phyloP scores from a whole-genome alignment of 2,329 filamentous ascomycete genomes.

The Coleophoma cylindrospora region DNA sequence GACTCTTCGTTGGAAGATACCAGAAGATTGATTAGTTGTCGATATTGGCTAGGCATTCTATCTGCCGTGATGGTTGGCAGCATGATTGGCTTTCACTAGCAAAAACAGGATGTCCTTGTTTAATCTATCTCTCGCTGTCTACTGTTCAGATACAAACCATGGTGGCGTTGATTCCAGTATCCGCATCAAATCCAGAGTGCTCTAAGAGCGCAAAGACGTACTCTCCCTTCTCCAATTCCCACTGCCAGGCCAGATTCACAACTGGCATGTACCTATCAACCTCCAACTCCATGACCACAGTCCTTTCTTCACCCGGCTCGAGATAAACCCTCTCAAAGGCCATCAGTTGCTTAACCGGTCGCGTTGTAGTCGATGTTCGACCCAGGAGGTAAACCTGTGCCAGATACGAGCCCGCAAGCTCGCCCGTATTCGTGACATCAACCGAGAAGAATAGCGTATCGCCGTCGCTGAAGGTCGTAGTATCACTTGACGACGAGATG shows the following conservation, averaged over 20 bases:
- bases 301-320: slow-evolving; percentile 24
- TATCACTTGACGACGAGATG: slow-evolving; percentile 1
- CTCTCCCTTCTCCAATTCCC: slow-evolving; percentile 36
- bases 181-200: slow-evolving; percentile 31
- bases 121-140: no score
- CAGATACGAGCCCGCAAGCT: slow-evolving; percentile 55
- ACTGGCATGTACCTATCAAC: slow-evolving; percentile 36
- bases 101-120: no score
- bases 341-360: slow-evolving; percentile 37
- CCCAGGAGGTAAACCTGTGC: slow-evolving; percentile 45
- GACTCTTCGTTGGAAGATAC: no score
- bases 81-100: no score
- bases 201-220: slow-evolving; percentile 37
- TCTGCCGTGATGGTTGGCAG: no score
- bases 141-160: slow-evolving; percentile 24
- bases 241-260: slow-evolving; percentile 34
- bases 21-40: no score
- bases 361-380: slow-evolving; percentile 33
- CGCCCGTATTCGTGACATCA: slow-evolving; percentile 59
- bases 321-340: slow-evolving; percentile 36
- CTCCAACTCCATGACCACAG: slow-evolving; percentile 30
- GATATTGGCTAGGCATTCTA: no score
- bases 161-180: slow-evolving; percentile 32
- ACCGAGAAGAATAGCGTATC: slow-evolving; percentile 37
- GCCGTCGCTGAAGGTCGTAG: slow-evolving; percentile 6